Evolutionary conservation across 176 grass and related monocot species (phyloP).

Genomic region (Triticum monococcum): DNA sequence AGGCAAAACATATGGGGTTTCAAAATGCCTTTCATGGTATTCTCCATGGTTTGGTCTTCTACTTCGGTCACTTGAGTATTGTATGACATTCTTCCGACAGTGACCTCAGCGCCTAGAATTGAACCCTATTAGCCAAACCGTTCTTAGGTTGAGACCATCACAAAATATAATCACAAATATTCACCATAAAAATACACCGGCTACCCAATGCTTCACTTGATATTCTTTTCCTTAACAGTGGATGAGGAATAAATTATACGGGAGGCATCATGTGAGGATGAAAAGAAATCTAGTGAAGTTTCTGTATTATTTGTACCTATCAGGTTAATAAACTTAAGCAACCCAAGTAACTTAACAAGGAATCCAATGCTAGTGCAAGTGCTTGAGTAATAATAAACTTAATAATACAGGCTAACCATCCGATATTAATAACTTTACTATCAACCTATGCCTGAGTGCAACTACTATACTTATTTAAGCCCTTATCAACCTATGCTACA

Average conservation of each 20-base stretch:
- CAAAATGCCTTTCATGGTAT: conserved; percentile 53
- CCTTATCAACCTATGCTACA: not conserved
- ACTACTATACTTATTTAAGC: not conserved
- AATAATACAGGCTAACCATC: not conserved
- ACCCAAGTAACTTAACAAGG: not conserved
- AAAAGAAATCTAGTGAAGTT: not conserved
- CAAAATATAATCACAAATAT: conserved; percentile 19
- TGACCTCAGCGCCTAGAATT: conserved; percentile 98
- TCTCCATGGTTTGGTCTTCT: conserved; percentile 46
- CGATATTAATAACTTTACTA: not conserved
- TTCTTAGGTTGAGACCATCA: conserved; percentile 71
- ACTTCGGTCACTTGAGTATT: conserved; percentile 65
- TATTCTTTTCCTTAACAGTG: not conserved
- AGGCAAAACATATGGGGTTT: conserved; percentile 77
- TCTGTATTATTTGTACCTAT: not conserved
- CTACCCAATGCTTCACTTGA: not conserved
- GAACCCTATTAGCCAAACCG: conserved; percentile 99
- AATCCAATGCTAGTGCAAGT: not conserved
- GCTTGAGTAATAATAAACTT: not conserved
- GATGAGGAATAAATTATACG: not conserved
- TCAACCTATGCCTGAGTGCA: not conserved
- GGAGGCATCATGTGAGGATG: not conserved
- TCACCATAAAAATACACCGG: not conserved
- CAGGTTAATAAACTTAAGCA: not conserved
- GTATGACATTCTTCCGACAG: conserved; percentile 62